phyloP scores from a whole-genome alignment of 164 flowering plant genomes.

The Nelumbo lutea region DNA sequence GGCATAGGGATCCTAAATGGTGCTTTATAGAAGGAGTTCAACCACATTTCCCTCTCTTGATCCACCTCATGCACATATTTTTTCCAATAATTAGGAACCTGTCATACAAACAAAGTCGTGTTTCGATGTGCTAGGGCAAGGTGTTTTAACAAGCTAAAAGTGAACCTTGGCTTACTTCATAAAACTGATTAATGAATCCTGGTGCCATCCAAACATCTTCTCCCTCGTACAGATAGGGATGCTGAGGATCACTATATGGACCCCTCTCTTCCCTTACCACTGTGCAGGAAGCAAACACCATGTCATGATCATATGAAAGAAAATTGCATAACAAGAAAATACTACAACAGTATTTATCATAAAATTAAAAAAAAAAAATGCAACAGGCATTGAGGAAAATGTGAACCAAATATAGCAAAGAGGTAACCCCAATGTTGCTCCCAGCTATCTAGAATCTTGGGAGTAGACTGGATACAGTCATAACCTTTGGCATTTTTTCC shows the following conservation, averaged over 20 bases:
- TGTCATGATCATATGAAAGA: neutral
- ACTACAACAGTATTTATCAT: too few species aligned
- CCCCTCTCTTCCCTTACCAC: conserved; percentile 93
- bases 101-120: conserved; percentile 11
- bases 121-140: neutral
- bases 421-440: neutral
- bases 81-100: conserved; percentile 98
- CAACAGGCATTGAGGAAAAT: too few species aligned
- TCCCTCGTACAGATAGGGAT: conserved; percentile 89
- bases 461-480: too few species aligned
- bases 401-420: neutral
- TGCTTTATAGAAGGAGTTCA: conserved; percentile 86
- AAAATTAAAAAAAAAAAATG: too few species aligned
- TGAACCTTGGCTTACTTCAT: conserved; percentile 45
- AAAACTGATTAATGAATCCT: conserved; percentile 90
- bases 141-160: neutral
- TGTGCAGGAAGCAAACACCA: conserved; percentile 23
- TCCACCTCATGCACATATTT: conserved; percentile 75
- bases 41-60: conserved; percentile 92
- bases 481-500: too few species aligned
- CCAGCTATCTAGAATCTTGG: too few species aligned
- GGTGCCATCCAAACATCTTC: conserved; percentile 99
- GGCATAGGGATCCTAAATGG: conserved; percentile 93
- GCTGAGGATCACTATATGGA: conserved; percentile 91
- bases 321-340: neutral